Evolutionary conservation across 345 rosid species (phyloP).

Genomic region (Hibiscus mutabilis): DNA sequence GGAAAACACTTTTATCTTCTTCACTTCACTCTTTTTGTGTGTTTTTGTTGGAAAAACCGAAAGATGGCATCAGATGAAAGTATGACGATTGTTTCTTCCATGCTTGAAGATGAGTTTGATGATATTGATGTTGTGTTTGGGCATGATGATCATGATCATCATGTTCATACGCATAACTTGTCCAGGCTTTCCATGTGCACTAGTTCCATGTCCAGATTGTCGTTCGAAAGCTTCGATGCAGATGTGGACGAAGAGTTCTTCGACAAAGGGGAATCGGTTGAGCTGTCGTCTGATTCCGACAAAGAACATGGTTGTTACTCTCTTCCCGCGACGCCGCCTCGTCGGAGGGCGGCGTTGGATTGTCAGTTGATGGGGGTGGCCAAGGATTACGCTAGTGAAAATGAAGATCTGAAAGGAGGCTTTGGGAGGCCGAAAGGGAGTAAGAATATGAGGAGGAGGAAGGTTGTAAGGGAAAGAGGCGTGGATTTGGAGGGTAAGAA

Average conservation of each 20-base stretch:
- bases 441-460: conserved; percentile 33
- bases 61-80: conserved; percentile 48
- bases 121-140: conserved; percentile 46
- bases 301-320: conserved; percentile 48
- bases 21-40: background rate
- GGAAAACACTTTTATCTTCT: background rate
- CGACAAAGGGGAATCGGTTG: conserved; percentile 20
- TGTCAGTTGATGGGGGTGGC: conserved; percentile 7
- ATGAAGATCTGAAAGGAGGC: conserved; percentile 37
- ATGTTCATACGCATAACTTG: conserved; percentile 23
- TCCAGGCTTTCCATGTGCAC: conserved; percentile 75
- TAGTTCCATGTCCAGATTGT: conserved; percentile 49
- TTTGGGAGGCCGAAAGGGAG: conserved; percentile 12
- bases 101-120: conserved; percentile 32
- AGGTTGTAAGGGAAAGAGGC: conserved; percentile 7
- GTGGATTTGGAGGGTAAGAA: conserved; percentile 14
- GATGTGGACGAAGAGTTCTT: conserved; percentile 61
- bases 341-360: conserved; percentile 10
- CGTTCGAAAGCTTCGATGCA: conserved; percentile 66
- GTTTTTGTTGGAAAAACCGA: background rate
- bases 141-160: conserved; percentile 31
- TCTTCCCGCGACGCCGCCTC: conserved; percentile 49
- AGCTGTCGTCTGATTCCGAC: conserved; percentile 53
- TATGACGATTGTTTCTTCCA: conserved; percentile 23
- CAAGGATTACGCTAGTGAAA: conserved; percentile 78